Evolutionary conservation across 75 land plant species (phyloP), one percentile per base, ranked within the genome.

Genomic region (Cryptomeria japonica): DNA sequence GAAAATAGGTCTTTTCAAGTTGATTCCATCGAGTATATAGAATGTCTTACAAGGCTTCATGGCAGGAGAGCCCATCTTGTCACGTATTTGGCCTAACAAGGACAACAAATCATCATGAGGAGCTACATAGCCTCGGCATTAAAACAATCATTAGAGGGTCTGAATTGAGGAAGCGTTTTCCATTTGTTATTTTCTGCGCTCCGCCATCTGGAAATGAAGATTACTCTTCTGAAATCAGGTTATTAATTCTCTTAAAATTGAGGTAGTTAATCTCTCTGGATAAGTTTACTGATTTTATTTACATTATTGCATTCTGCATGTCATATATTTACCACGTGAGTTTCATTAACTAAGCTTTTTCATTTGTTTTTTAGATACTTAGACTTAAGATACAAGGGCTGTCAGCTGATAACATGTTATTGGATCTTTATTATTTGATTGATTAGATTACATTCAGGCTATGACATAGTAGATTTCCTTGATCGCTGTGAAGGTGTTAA

Each of bases 161-260:
- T 3, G 82, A 64, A 1, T 51, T 39, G 84, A 88, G 84, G 72
- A 88, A 87, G 5, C 68, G 78, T 85, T 92, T 91, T 87, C 92
- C 93, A 19, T 92, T 56, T 84, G 93, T 92, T n/a, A 83, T 92
- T 14, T 92, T 92, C 88, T 89, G 90, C 86, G 93, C 93, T 68
- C 93, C 93, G 49, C 93, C 93, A 46, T 92, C 92, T 79, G 92
- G 93, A 55, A 91, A 88, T 89, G 47, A 87, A 87, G 93, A 92
- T 64, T 92, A 92, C 61, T 87, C 87, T 0, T 87, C 85, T 70
- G 93, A 92, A 87, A 86, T 92, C 87, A 92, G 93, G 93, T 91
- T 31, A 37, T n/a, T 41, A 1, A 22, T n/a, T 12, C 37, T 22
- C 39, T 72, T 22, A 39, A 83, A 37, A 41, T 31, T 44, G 37